A percentile compares a stretch with the other conserved stretches of the same genome.
Conservation (phyloP, 352 stramenopile genomes). For the Phytophthora europaea region DNA sequence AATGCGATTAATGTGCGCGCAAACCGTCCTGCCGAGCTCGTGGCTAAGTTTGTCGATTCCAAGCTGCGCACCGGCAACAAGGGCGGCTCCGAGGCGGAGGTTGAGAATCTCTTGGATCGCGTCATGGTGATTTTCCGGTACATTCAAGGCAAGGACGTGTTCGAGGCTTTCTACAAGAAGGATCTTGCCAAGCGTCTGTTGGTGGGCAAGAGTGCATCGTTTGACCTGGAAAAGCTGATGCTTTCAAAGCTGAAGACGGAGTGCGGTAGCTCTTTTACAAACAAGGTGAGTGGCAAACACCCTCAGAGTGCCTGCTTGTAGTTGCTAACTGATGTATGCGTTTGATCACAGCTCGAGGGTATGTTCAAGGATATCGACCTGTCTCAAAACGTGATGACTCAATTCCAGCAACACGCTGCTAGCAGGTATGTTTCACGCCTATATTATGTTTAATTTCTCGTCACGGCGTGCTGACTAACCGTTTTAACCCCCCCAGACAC, state of each 20-base stretch:
- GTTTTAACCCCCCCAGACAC: slow-evolving; percentile 35
- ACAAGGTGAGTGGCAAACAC: slow-evolving; percentile 78
- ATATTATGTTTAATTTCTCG: not conserved
- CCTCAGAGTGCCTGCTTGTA: not conserved
- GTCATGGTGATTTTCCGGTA: slow-evolving; percentile 98
- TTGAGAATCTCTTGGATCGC: slow-evolving; percentile 90
- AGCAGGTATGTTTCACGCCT: slow-evolving; percentile 61
- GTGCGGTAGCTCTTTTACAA: slow-evolving; percentile 98
- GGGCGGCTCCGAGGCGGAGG: slow-evolving; percentile 85
- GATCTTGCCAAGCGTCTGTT: slow-evolving; percentile 98
- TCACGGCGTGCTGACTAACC: not conserved
- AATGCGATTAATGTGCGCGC: slow-evolving; percentile 89
- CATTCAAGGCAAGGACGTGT: slow-evolving; percentile 98
- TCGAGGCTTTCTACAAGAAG: slow-evolving; percentile 99
- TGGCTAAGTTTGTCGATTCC: slow-evolving; percentile 93
- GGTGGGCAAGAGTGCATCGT: slow-evolving; percentile 89
- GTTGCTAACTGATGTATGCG: slow-evolving; percentile 17
- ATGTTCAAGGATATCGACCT: slow-evolving; percentile 99
- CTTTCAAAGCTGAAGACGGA: slow-evolving; percentile 98
- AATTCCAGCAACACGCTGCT: slow-evolving; percentile 87
- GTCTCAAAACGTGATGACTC: slow-evolving; percentile 95
- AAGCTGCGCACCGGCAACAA: slow-evolving; percentile 92
- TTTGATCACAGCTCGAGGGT: slow-evolving; percentile 92
- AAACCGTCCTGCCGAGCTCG: slow-evolving; percentile 89
- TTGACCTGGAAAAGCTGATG: slow-evolving; percentile 97